Base-by-base conservation (phyloP, 2,329 filamentous ascomycete genomes). In the Sporothrix pseudoabietina region DNA sequence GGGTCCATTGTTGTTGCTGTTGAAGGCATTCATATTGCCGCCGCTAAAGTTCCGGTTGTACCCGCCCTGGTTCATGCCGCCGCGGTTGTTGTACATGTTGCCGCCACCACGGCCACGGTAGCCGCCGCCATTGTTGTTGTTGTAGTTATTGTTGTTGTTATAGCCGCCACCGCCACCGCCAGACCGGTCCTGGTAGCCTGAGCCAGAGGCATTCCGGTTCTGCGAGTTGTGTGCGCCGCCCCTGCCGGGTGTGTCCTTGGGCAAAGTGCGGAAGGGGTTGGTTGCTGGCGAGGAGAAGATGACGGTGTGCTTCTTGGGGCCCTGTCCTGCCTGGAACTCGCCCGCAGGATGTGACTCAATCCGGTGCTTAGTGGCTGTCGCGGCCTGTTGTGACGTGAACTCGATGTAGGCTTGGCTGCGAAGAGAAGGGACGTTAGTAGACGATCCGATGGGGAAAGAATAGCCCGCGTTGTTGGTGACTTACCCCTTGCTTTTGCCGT, bases 401-500 rank as follows among this genome's bases (percentile, higher is more conserved):
- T 98, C 93, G 63, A 98, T 84, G 79, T 94, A 98, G 5, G 91
- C 94, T 87, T 91, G 89, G 9, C 89, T 90, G 75, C 63, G 47
- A 57, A 5, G 44, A 61, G 35, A 35, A 16, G n/a, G 26, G 55
- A n/a, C 32, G 26, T 76, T 69, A 77, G 72, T 61, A 71, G 3
- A 22, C 47, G 26, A 1, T 44, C 35, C 3, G 5, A 3, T 19
- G 16, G 4, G 4, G 3, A 55, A 22, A 8, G 8, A 10, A 26
- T 10, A n/a, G 16, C 52, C 7, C 4, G 52, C 6, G 22, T 5
- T 57, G 54, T 16, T 10, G 16, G 19, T 9, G 22, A 82, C 90
- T 76, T 86, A 97, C 94, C 96, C 95, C 85, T 98, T 98, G 83
- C 94, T 97, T 84, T 99, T 99, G 77, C 96, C 96, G 77, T 99